Conservation (phyloP, 176 grass and related monocot species). For the Elymus sibiricus region DNA sequence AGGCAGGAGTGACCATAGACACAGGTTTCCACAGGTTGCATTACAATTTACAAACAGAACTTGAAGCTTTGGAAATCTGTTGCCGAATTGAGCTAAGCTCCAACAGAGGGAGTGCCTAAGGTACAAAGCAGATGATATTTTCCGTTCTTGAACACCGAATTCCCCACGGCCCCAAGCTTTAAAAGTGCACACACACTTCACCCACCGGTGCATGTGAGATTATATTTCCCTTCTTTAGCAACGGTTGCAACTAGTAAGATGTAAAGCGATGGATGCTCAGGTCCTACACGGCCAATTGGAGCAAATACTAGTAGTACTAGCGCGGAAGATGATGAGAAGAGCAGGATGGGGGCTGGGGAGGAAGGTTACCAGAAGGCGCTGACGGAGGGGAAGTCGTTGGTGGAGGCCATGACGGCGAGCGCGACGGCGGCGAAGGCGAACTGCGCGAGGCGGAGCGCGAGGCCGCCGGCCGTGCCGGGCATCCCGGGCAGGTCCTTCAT, state of each 20-base stretch:
- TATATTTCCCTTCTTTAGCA: background rate
- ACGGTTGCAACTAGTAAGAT: background rate
- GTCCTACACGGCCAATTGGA: background rate
- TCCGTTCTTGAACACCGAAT: background rate
- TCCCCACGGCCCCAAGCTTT: background rate
- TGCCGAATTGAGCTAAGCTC: background rate
- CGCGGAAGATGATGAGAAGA: background rate
- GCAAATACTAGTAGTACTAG: background rate
- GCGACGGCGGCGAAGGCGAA: conserved; percentile 65
- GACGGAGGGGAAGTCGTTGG: conserved; percentile 76
- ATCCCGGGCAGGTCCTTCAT: conserved; percentile 94
- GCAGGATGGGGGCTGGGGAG: background rate
- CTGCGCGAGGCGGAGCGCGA: conserved; percentile 66
- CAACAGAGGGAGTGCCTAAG: background rate
- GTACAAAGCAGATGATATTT: background rate
- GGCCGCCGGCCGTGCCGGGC: conserved; percentile 65
- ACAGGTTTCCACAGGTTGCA: background rate
- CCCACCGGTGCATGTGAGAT: background rate
- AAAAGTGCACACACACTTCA: background rate
- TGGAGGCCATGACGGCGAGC: conserved; percentile 73
- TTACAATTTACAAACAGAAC: background rate
- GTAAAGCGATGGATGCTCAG: background rate
- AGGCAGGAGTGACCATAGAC: background rate
- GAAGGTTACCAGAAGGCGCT: conserved; percentile 69
- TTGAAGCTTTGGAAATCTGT: background rate